These are phyloP conservation scores for Leavenworthia alabamica DNA, from an alignment of 345 rosid species.

Conservation along the genomic window DNA sequence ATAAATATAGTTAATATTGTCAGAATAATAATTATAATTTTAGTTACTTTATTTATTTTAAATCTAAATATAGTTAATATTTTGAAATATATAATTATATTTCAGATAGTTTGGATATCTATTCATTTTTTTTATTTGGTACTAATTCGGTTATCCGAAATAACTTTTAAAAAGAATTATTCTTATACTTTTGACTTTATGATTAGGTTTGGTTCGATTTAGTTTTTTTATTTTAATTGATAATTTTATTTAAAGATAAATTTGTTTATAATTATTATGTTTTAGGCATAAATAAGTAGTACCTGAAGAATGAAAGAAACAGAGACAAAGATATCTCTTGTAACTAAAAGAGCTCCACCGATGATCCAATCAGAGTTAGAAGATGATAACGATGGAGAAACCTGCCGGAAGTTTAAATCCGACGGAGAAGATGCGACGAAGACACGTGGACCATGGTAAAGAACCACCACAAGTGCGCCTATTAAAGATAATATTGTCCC, in stretches of 20 bases:
- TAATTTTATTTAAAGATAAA: not conserved
- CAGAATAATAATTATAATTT: too few relatives aligned
- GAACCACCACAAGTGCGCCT: conserved; percentile 65
- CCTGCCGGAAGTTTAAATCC: conserved; percentile 4
- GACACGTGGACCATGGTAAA: conserved; percentile 60
- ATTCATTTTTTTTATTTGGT: too few relatives aligned
- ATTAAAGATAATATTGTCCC: conserved; percentile 62
- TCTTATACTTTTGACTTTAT: too few relatives aligned
- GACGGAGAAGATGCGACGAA: conserved; percentile 31
- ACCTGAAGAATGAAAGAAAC: conserved; percentile 82
- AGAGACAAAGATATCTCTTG: conserved; percentile 48
- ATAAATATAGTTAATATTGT: too few relatives aligned
- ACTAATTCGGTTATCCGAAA: too few relatives aligned
- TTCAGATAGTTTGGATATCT: too few relatives aligned
- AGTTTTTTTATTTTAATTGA: not conserved
- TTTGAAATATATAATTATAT: too few relatives aligned
- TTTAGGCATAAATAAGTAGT: not conserved
- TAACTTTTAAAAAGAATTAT: too few relatives aligned
- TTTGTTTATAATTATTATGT: not conserved
- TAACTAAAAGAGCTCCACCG: conserved; percentile 63
- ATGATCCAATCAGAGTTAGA: conserved; percentile 50
- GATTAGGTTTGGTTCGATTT: too few relatives aligned
- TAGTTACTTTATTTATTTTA: too few relatives aligned
- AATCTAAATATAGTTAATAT: too few relatives aligned
- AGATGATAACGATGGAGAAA: conserved; percentile 34